Evolutionary conservation across 768 basidiomycete genomes (phyloP).

Genomic region (Brasilioporus rufonigricans): DNA sequence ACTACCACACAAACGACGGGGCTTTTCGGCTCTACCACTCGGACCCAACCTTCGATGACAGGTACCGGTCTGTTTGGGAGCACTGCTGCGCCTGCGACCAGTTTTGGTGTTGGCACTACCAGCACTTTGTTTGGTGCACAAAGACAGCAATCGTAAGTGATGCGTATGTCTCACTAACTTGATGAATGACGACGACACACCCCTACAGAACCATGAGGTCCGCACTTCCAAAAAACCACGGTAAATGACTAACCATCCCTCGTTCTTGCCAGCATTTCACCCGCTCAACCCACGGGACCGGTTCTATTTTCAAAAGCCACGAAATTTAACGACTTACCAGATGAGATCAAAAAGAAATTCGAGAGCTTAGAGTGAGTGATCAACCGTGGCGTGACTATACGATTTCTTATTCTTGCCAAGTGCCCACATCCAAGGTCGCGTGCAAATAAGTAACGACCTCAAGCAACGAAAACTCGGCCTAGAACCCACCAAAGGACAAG

Average conservation of each 20-base stretch:
- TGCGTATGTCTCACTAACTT: background rate
- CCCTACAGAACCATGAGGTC: conserved; percentile 28
- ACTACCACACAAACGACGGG: conserved; percentile 12
- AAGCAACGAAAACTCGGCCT: conserved; percentile 74
- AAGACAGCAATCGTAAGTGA: conserved; percentile 32
- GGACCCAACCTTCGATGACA: conserved; percentile 16
- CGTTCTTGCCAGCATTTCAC: conserved; percentile 23
- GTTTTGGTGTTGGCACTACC: conserved; percentile 2
- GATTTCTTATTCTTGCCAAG: conserved; percentile 35
- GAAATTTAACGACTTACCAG: conserved; percentile 82
- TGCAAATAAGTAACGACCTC: conserved; percentile 78
- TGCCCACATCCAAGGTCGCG: conserved; percentile 68
- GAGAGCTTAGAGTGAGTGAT: conserved; percentile 67
- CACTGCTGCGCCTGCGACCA: conserved; percentile 3
- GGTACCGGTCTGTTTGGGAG: conserved; percentile 29
- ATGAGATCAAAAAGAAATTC: conserved; percentile 59
- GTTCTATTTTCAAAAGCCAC: conserved; percentile 47
- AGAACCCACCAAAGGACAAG: conserved; percentile 71
- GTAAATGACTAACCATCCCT: background rate
- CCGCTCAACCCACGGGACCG: conserved; percentile 28
- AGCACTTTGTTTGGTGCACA: conserved; percentile 29
- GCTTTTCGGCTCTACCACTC: conserved; percentile 19
- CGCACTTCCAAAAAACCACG: background rate
- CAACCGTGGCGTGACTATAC: background rate
- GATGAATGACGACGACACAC: background rate